Percentiles rank a stretch among this genome's conserved stretches.
phyloP scores from a whole-genome alignment of 176 grass and related monocot genomes.

The Oryza meridionalis region DNA sequence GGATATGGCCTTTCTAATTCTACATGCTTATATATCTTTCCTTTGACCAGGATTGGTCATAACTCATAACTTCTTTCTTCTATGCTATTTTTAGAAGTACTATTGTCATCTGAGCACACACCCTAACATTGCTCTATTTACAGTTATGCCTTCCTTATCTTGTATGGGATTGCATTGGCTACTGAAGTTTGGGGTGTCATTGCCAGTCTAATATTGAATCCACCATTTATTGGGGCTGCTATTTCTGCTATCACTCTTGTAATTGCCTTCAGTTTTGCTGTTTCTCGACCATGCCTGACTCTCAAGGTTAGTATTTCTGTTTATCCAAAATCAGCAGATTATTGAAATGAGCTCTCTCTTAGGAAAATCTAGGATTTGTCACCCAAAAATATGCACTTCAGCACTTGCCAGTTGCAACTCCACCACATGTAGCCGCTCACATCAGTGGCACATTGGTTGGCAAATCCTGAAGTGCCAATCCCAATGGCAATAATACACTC shows the following conservation, averaged over 20 bases:
- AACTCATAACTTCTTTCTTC: slow-evolving; percentile 20
- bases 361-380: not conserved
- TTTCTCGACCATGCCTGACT: slow-evolving; percentile 86
- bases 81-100: slow-evolving; percentile 37
- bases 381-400: not conserved
- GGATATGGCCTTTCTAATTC: slow-evolving; percentile 21
- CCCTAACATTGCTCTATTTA: slow-evolving; percentile 41
- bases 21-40: slow-evolving; percentile 19
- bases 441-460: not conserved
- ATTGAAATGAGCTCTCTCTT: slow-evolving; percentile 34
- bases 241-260: slow-evolving; percentile 91
- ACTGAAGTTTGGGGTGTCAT: slow-evolving; percentile 97
- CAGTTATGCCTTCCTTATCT: slow-evolving; percentile 93
- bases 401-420: not conserved
- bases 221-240: slow-evolving; percentile 89
- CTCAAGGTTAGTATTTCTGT: slow-evolving; percentile 76
- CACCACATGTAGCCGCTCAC: not conserved
- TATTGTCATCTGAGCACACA: slow-evolving; percentile 34
- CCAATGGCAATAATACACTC: not conserved
- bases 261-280: slow-evolving; percentile 92
- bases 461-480: not conserved
- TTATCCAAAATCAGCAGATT: slow-evolving; percentile 16
- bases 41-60: slow-evolving; percentile 23
- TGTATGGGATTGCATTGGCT: slow-evolving; percentile 89
- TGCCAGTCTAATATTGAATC: slow-evolving; percentile 88